A percentile compares a stretch with the other conserved stretches of the same genome.
These are phyloP conservation scores for Ophiobolus disseminans DNA, from an alignment of 2,329 filamentous ascomycete genomes.

Conservation along the genomic window DNA sequence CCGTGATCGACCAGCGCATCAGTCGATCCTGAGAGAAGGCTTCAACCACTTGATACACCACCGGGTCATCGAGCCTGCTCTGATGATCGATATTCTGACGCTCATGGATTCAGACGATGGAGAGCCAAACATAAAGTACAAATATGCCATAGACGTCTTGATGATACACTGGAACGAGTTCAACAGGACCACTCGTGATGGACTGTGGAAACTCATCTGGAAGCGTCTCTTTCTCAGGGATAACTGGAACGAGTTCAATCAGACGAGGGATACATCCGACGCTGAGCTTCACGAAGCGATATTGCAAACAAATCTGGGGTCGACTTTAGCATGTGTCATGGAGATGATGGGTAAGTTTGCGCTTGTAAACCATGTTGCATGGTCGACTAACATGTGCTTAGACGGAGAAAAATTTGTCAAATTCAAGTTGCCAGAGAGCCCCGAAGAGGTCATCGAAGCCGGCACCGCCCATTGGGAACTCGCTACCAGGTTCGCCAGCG, in stretches of 20 bases:
- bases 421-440: conserved; percentile 28
- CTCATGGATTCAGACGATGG: conserved; percentile 68
- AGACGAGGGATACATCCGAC: conserved; percentile 77
- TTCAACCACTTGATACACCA: conserved; percentile 75
- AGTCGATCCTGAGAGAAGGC: conserved; percentile 72
- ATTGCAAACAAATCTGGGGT: conserved; percentile 68
- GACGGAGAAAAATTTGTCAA: conserved; percentile 17
- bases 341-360: conserved; percentile 63
- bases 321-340: conserved; percentile 69
- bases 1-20: conserved; percentile 70
- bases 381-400: conserved; percentile 15
- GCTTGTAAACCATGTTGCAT: neutral
- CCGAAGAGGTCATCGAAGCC: conserved; percentile 50
- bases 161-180: conserved; percentile 61
- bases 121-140: conserved; percentile 65
- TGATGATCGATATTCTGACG: conserved; percentile 78
- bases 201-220: conserved; percentile 75
- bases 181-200: conserved; percentile 54
- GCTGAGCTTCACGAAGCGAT: conserved; percentile 69
- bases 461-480: conserved; percentile 65
- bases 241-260: conserved; percentile 82
- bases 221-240: conserved; percentile 83
- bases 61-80: conserved; percentile 66
- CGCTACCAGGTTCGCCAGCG: conserved; percentile 58
- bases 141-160: conserved; percentile 70